Conservation (phyloP, 345 rosid genomes). For the Diplotaxis tenuifolia region DNA sequence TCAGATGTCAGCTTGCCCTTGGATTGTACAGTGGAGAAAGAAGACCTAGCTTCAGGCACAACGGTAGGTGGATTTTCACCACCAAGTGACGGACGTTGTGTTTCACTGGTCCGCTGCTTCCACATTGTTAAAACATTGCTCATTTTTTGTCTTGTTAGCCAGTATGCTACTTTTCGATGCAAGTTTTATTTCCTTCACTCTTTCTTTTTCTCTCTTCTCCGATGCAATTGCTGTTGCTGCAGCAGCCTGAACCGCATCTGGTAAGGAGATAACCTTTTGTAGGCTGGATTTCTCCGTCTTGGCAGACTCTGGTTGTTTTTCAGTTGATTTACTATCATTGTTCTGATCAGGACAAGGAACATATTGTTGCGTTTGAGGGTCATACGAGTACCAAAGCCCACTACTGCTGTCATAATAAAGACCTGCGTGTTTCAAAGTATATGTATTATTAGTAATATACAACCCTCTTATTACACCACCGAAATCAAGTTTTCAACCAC, state of each 20-base stretch:
- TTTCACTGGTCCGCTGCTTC: conserved; percentile 96
- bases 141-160: conserved; percentile 93
- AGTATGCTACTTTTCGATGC: conserved; percentile 85
- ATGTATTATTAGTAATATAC: neutral
- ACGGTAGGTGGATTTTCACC: conserved; percentile 52
- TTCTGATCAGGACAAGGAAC: conserved; percentile 71
- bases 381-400: conserved; percentile 90
- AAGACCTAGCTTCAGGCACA: conserved; percentile 51
- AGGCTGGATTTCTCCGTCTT: conserved; percentile 56
- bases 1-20: conserved; percentile 61
- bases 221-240: conserved; percentile 96
- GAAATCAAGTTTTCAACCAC: conserved; percentile 1
- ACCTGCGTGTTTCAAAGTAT: conserved; percentile 54
- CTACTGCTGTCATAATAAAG: conserved; percentile 88
- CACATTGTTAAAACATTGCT: conserved; percentile 85
- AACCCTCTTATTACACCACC: neutral
- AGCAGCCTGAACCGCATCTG: conserved; percentile 98
- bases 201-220: conserved; percentile 96
- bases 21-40: conserved; percentile 43
- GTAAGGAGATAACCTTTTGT: conserved; percentile 72
- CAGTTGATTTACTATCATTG: conserved; percentile 52
- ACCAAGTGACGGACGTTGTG: conserved; percentile 60
- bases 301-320: conserved; percentile 55
- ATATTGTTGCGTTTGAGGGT: conserved; percentile 74
- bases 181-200: conserved; percentile 81